Evolutionary conservation across 208 protist species (phyloP), one percentile per base, ranked within the genome.

Genomic region (Naegleria fowleri): DNA sequence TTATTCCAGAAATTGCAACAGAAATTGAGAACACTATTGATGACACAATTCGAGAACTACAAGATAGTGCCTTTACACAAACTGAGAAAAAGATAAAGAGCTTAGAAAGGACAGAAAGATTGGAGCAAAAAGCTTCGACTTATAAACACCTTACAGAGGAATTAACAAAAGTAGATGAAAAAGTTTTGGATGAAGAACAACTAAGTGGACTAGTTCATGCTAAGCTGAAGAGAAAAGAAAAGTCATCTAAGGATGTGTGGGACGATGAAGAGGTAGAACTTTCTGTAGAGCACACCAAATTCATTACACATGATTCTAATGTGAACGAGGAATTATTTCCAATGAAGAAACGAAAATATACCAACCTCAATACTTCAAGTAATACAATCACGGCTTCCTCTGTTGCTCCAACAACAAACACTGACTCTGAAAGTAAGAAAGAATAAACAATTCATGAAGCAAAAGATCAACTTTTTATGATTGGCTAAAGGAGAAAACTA

Each of bases 391-490:
- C 55, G 2, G 11, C 19, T 67, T 4, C 55, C 13, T 67, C 55
- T 4, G 1, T 13, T 22, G 3, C 22, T 4, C 0, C 11, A 67
- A 29, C 55, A 67, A 67, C 1, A 2, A 67, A 67, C 55, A 67
- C 11, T 0, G 19, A 67, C 11, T 22, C 4, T 29, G 55, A 67
- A 67, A 67, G 4, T 67, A 15, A 67, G 19, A 67, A 67, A 67
- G 55, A 67, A 67, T 67, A 67, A 67, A 67, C 55, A 67, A 67
- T 48, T n/a, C n/a, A n/a, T n/a, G n/a, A n/a, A n/a, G n/a, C n/a
- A n/a, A n/a, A n/a, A n/a, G n/a, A n/a, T n/a, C n/a, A n/a, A n/a
- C n/a, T n/a, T n/a, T n/a, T n/a, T n/a, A n/a, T n/a, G n/a, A n/a
- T n/a, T n/a, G n/a, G n/a, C n/a, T n/a, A n/a, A n/a, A n/a, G n/a